These are phyloP conservation scores for Yamadazyma epiphylla DNA, from an alignment of 1,139 yeast genomes.

Conservation along the genomic window DNA sequence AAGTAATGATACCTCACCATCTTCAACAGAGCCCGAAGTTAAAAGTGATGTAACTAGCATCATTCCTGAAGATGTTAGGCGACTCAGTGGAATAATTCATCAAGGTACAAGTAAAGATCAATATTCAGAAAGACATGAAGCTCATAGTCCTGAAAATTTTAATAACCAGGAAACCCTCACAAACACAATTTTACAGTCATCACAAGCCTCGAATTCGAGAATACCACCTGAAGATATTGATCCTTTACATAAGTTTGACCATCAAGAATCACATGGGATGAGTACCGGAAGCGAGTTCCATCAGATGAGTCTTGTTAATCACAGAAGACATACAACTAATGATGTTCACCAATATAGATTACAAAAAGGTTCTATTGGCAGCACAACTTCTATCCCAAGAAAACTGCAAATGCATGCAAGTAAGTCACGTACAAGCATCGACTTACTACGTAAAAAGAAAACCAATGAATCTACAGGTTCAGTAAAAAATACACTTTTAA, in stretches of 20 bases:
- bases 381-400: background rate
- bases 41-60: conserved; percentile 1
- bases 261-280: background rate
- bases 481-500: conserved; percentile 38
- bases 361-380: conserved; percentile 4
- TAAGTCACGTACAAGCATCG: background rate
- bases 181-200: background rate
- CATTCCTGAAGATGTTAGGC: conserved; percentile 1
- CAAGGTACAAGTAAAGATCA: conserved; percentile 1
- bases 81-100: background rate
- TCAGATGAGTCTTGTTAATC: background rate
- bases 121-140: background rate
- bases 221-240: conserved; percentile 4
- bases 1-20: conserved; percentile 34
- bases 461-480: conserved; percentile 14
- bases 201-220: conserved; percentile 3
- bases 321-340: conserved; percentile 14
- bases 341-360: conserved; percentile 11
- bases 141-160: conserved; percentile 1
- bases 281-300: background rate
- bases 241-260: conserved; percentile 4
- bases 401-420: background rate
- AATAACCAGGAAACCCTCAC: conserved; percentile 2
- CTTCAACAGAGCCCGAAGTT: conserved; percentile 18
- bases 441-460: conserved; percentile 1